Conservation (phyloP, 495 filamentous ascomycete species). For the Xylaria flabelliformis region DNA sequence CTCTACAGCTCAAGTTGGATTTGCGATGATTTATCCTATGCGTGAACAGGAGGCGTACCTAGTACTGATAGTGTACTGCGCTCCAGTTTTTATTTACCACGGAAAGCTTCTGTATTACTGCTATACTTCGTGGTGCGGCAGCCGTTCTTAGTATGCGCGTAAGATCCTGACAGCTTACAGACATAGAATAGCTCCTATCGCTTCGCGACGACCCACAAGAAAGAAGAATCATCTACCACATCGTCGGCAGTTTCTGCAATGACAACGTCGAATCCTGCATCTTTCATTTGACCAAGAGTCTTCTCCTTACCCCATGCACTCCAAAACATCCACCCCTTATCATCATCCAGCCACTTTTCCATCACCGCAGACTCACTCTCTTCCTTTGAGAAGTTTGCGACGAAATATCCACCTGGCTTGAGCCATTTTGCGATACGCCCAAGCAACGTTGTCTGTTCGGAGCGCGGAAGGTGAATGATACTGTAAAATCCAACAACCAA, state of each 20-base stretch:
- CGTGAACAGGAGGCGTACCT: no score
- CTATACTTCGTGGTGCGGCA: no score
- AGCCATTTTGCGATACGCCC: conserved; percentile 38
- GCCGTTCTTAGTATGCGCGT: no score
- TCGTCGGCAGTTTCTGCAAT: conserved; percentile 33
- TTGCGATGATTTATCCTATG: no score
- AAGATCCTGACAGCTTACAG: no score
- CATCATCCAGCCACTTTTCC: conserved; percentile 41
- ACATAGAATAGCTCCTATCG: neutral
- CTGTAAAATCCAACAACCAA: conserved; percentile 43
- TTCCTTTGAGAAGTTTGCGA: conserved; percentile 41
- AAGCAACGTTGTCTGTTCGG: conserved; percentile 45
- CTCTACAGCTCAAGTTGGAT: no score
- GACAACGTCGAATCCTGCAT: conserved; percentile 38
- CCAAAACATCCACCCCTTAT: conserved; percentile 48
- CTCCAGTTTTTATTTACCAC: no score
- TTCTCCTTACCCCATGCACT: conserved; percentile 43
- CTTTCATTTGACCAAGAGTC: conserved; percentile 34
- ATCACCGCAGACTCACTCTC: conserved; percentile 30
- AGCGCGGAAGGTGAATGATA: conserved; percentile 46
- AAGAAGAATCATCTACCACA: conserved; percentile 33
- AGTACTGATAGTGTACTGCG: no score
- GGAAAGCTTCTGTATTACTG: no score
- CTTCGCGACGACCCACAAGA: conserved; percentile 46
- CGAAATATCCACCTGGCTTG: conserved; percentile 40